These are phyloP conservation scores for Xylaria sp. DNA, from an alignment of 495 filamentous ascomycete genomes.

Conservation along the genomic window DNA sequence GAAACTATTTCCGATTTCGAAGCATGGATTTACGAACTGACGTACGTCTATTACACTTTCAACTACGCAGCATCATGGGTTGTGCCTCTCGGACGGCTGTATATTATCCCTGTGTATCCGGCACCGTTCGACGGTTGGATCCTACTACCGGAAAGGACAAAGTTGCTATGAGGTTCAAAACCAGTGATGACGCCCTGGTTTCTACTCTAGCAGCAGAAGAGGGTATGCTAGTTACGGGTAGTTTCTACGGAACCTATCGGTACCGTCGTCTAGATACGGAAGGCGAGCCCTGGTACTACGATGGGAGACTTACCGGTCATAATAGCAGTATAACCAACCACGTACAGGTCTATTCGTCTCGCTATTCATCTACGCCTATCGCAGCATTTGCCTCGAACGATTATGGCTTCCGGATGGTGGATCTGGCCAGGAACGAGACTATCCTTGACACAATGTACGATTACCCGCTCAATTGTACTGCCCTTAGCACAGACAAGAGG, in stretches of 20 bases:
- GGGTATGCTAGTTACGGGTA: slow-evolving; percentile 77
- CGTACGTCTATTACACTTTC: slow-evolving; percentile 80
- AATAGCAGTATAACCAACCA: slow-evolving; percentile 87
- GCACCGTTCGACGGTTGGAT: slow-evolving; percentile 63
- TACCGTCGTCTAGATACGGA: slow-evolving; percentile 62
- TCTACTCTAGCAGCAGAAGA: slow-evolving; percentile 74
- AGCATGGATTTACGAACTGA: slow-evolving; percentile 71
- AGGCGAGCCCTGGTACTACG: slow-evolving; percentile 52
- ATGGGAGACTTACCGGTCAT: slow-evolving; percentile 70
- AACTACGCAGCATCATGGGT: slow-evolving; percentile 84
- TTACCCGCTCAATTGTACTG: slow-evolving; percentile 84
- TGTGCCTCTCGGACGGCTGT: slow-evolving; percentile 74
- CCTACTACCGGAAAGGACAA: slow-evolving; percentile 53
- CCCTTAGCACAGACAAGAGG: slow-evolving; percentile 77
- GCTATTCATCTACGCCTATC: slow-evolving; percentile 65
- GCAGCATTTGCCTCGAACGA: slow-evolving; percentile 90
- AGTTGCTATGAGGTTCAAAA: slow-evolving; percentile 67
- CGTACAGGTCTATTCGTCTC: slow-evolving; percentile 70
- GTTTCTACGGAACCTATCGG: slow-evolving; percentile 83
- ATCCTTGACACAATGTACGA: slow-evolving; percentile 64
- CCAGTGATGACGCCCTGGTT: slow-evolving; percentile 59
- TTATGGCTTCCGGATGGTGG: slow-evolving; percentile 73
- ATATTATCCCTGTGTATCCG: slow-evolving; percentile 69
- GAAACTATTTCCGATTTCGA: slow-evolving; percentile 72
- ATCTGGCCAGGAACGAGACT: slow-evolving; percentile 72